phyloP scores from a whole-genome alignment of 805 yeast species.

The Nadsonia fulvescens region DNA sequence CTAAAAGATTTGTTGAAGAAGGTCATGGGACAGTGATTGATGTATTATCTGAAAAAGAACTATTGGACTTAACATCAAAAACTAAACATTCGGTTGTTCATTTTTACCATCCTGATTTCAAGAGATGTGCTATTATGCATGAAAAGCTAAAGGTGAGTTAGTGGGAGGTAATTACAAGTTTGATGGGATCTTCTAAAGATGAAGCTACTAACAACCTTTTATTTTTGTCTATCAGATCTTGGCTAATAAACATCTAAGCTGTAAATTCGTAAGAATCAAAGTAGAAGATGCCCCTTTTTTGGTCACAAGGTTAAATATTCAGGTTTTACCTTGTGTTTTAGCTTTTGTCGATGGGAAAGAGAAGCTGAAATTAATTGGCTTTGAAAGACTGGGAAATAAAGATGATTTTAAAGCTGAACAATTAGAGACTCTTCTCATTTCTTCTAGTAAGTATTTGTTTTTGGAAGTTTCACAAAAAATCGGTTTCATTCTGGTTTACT shows the following conservation, averaged over 20 bases:
- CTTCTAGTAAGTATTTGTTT: too few species aligned
- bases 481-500: too few species aligned
- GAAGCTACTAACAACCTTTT: too few species aligned
- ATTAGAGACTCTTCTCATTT: constrained; percentile 27
- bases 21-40: constrained; percentile 28
- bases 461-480: too few species aligned
- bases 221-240: constrained; percentile 18
- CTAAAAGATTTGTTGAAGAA: constrained; percentile 20
- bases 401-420: constrained; percentile 29
- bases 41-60: constrained; percentile 33
- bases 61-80: constrained; percentile 33
- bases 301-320: constrained; percentile 40
- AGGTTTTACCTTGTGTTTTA: constrained; percentile 55
- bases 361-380: constrained; percentile 44
- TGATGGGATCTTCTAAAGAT: too few species aligned
- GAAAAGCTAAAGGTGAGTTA: constrained; percentile 16
- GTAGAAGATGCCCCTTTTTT: constrained; percentile 60
- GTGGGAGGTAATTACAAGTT: neutral
- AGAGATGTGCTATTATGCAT: constrained; percentile 44
- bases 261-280: constrained; percentile 28
- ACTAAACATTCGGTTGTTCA: constrained; percentile 33
- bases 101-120: constrained; percentile 43
- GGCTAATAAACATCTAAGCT: constrained; percentile 38
- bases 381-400: constrained; percentile 35
- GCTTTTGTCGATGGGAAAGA: constrained; percentile 45